Conservation (phyloP, 2,329 filamentous ascomycete genomes). For the Penicillium polonicum region DNA sequence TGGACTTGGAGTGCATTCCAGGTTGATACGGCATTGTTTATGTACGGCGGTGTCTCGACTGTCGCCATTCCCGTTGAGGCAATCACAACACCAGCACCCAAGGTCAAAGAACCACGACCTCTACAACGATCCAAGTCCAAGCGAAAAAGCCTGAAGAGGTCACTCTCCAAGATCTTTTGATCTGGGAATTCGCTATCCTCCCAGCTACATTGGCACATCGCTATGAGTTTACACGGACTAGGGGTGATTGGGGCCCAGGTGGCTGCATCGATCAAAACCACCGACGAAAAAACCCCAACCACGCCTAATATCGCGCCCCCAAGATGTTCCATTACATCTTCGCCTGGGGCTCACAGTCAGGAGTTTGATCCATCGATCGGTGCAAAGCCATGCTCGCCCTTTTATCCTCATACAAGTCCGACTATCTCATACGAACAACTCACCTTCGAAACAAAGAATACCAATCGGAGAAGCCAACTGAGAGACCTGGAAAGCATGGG, state of each 20-base stretch:
- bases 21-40: conserved; percentile 27
- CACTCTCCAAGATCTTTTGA: conserved; percentile 16
- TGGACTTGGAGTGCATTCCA: conserved; percentile 27
- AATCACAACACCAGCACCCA: conserved; percentile 11
- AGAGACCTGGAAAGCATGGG: conserved; percentile 37
- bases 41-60: conserved; percentile 22
- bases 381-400: conserved; percentile 45
- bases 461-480: conserved; percentile 17
- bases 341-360: conserved; percentile 12
- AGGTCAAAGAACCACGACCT: conserved; percentile 2
- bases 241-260: conserved; percentile 29
- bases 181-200: background rate
- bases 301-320: conserved; percentile 13
- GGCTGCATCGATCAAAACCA: conserved; percentile 24
- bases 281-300: conserved; percentile 20
- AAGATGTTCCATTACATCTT: conserved; percentile 20
- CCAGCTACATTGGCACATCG: background rate
- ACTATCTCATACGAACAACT: conserved; percentile 30
- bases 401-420: conserved; percentile 43
- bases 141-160: conserved; percentile 13
- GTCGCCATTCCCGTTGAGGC: conserved; percentile 17
- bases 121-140: conserved; percentile 11
- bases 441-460: conserved; percentile 25
- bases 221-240: conserved; percentile 27
- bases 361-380: conserved; percentile 43